These are phyloP conservation scores for Exophiala calicioides DNA, from an alignment of 2,329 filamentous ascomycete genomes.

Conservation along the genomic window DNA sequence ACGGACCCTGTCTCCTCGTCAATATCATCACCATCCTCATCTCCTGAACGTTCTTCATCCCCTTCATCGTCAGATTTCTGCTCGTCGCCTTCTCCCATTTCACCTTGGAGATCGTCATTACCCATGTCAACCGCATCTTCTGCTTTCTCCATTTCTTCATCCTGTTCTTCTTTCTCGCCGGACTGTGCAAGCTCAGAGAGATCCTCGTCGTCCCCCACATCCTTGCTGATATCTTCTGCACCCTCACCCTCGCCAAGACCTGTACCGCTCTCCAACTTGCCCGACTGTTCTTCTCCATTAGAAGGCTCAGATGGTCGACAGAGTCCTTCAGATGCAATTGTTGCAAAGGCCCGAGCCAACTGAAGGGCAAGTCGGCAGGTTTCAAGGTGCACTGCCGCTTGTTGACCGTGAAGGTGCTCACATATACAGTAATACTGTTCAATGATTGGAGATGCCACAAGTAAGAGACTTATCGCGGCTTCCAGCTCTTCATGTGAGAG, in stretches of 20 bases:
- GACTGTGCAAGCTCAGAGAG: constrained; percentile 80
- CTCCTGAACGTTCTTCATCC: constrained; percentile 61
- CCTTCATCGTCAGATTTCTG: constrained; percentile 54
- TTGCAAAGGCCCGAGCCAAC: constrained; percentile 73
- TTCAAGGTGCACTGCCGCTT: constrained; percentile 66
- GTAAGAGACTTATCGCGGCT: constrained; percentile 55
- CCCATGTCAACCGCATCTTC: constrained; percentile 60
- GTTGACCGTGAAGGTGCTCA: constrained; percentile 58
- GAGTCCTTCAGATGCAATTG: constrained; percentile 82
- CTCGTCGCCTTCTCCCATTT: constrained; percentile 64
- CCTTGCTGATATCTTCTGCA: constrained; percentile 96
- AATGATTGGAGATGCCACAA: constrained; percentile 68
- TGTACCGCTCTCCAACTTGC: constrained; percentile 85
- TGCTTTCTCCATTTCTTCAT: constrained; percentile 47
- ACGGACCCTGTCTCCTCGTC: constrained; percentile 91
- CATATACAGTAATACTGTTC: constrained; percentile 69
- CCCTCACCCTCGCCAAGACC: constrained; percentile 94
- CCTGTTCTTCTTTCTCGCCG: constrained; percentile 63
- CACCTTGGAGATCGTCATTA: constrained; percentile 85
- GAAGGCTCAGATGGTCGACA: constrained; percentile 85
- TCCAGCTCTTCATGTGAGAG: constrained; percentile 47
- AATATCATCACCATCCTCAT: constrained; percentile 67
- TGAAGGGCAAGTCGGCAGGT: constrained; percentile 73
- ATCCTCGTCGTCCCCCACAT: constrained; percentile 91
- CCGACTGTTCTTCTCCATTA: constrained; percentile 67